phyloP scores from a whole-genome alignment of 495 filamentous ascomycete species.

The Thermochaetoides thermophila region DNA sequence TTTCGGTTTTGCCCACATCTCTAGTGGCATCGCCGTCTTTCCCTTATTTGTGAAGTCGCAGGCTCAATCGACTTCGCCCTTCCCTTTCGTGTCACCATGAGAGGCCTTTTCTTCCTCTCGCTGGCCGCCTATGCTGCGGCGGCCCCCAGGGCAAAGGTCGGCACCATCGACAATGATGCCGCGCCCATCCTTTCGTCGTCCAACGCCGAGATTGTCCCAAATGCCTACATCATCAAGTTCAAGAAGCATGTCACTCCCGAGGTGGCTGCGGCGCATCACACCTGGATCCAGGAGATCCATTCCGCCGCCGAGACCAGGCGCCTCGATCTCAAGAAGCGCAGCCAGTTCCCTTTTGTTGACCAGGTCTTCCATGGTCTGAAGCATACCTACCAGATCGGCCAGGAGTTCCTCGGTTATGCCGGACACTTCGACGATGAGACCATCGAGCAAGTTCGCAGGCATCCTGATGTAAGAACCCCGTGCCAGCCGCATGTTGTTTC shows the following conservation, averaged over 20 bases:
- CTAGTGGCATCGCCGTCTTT: slow-evolving; percentile 10
- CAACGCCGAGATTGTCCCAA: slow-evolving; percentile 58
- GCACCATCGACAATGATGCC: slow-evolving; percentile 69
- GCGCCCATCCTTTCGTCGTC: slow-evolving; percentile 78
- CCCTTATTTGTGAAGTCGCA: slow-evolving; percentile 23
- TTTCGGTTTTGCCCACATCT: slow-evolving; percentile 11
- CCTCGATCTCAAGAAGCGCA: slow-evolving; percentile 79
- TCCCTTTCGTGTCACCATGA: slow-evolving; percentile 48
- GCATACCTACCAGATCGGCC: slow-evolving; percentile 87
- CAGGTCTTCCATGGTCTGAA: slow-evolving; percentile 74
- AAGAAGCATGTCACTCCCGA: slow-evolving; percentile 75
- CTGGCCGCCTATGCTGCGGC: slow-evolving; percentile 55
- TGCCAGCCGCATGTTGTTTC: not conserved
- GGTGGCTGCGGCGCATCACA: slow-evolving; percentile 61
- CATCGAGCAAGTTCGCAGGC: slow-evolving; percentile 85
- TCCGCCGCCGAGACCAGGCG: slow-evolving; percentile 39
- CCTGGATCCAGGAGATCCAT: slow-evolving; percentile 84
- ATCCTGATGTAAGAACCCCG: slow-evolving; percentile 74
- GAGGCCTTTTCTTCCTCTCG: slow-evolving; percentile 49
- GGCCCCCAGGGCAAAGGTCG: slow-evolving; percentile 57
- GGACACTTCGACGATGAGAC: slow-evolving; percentile 89
- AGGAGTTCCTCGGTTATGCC: slow-evolving; percentile 73
- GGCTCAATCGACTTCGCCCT: slow-evolving; percentile 26
- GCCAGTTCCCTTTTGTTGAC: slow-evolving; percentile 53
- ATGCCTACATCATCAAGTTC: slow-evolving; percentile 96